Conservation (phyloP, 257 asterid species). For the Solanum pimpinellifolium region DNA sequence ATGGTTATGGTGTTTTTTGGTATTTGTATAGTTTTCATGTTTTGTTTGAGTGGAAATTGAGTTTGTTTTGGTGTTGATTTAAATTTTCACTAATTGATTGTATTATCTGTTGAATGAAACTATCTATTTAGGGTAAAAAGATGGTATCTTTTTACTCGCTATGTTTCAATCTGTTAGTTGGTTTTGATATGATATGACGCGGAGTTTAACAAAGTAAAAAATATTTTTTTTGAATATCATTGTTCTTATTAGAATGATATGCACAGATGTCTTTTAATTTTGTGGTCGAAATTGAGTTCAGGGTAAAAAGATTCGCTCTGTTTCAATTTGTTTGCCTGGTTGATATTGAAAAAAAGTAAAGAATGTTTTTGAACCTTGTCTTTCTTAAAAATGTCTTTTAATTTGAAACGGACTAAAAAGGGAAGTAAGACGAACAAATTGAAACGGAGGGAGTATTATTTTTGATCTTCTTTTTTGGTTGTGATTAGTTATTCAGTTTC, state of each 20-base stretch:
- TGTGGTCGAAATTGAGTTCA: background rate
- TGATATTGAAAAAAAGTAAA: too few species aligned
- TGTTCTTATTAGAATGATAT: background rate
- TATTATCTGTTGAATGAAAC: background rate
- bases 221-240: background rate
- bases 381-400: too few species aligned
- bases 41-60: background rate
- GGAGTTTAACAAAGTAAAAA: background rate
- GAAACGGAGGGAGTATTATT: background rate
- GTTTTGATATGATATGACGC: background rate
- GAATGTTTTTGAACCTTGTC: background rate
- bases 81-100: background rate
- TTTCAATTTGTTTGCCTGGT: background rate
- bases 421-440: background rate
- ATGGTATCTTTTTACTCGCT: background rate
- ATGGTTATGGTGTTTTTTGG: background rate
- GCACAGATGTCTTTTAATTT: background rate
- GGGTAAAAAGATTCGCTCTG: accelerated
- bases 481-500: background rate
- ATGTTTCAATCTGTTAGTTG: background rate
- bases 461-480: background rate
- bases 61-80: background rate
- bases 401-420: background rate
- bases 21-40: background rate
- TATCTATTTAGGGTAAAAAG: background rate